Conservation (phyloP, 2,329 filamentous ascomycete genomes). For the Fusarium sp. region DNA sequence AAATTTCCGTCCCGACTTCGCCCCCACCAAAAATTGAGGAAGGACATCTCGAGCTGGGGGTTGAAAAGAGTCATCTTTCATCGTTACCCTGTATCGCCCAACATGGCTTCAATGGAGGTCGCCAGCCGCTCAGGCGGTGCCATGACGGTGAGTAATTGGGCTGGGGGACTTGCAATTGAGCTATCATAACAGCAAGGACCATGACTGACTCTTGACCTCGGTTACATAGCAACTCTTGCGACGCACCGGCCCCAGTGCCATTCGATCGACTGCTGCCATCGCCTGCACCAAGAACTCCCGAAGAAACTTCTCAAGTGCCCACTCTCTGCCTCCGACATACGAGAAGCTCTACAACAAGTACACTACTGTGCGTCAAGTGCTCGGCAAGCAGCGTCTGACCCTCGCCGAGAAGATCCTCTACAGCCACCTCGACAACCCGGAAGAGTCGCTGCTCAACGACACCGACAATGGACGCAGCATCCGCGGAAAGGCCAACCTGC, state of each 20-base stretch:
- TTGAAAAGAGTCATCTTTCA: slow-evolving; percentile 32
- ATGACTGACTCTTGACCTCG: slow-evolving; percentile 19
- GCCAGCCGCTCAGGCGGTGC: slow-evolving; percentile 60
- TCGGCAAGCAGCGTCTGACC: slow-evolving; percentile 77
- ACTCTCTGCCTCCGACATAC: slow-evolving; percentile 75
- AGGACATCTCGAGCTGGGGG: slow-evolving; percentile 21
- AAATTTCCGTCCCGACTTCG: slow-evolving; percentile 48
- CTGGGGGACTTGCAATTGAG: slow-evolving; percentile 16
- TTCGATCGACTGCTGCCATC: slow-evolving; percentile 40
- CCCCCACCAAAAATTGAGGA: slow-evolving; percentile 40
- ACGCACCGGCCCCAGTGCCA: slow-evolving; percentile 49
- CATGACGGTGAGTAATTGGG: slow-evolving; percentile 55
- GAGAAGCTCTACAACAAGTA: slow-evolving; percentile 82
- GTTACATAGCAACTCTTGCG: slow-evolving; percentile 53
- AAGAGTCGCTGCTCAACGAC: slow-evolving; percentile 84
- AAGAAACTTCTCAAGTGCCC: slow-evolving; percentile 54
- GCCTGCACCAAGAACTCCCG: slow-evolving; percentile 51
- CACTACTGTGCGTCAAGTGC: slow-evolving; percentile 76
- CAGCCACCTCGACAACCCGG: slow-evolving; percentile 88
- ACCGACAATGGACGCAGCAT: slow-evolving; percentile 87
- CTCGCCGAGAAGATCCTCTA: slow-evolving; percentile 99
- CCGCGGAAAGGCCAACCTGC: slow-evolving; percentile 89
- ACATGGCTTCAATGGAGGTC: slow-evolving; percentile 64
- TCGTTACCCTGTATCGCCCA: slow-evolving; percentile 37
- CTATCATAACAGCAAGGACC: not conserved